Percentiles rank a stretch among this genome's conserved stretches.
These are phyloP conservation scores for Pterocarpus santalinus DNA, from an alignment of 306 rosid species.

Conservation along the genomic window DNA sequence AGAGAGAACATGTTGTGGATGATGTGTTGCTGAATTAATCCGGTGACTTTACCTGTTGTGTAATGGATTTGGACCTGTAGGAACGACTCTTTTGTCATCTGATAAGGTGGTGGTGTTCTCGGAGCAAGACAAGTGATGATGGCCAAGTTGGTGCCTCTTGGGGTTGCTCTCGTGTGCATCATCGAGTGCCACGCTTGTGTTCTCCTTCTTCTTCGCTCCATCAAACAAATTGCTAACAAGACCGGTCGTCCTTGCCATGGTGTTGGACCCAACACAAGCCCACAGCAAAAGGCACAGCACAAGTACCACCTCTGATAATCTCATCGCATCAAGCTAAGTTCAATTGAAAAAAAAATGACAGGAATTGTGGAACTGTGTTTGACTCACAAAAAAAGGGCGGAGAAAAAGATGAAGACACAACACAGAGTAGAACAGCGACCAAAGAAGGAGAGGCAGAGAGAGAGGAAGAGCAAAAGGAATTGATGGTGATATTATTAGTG, in stretches of 20 bases:
- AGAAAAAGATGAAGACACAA: slow-evolving; percentile 5
- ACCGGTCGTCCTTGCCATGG: slow-evolving; percentile 55
- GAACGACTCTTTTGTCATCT: slow-evolving; percentile 80
- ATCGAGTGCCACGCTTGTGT: slow-evolving; percentile 40
- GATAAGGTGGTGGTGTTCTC: slow-evolving; percentile 41
- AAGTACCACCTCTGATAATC: slow-evolving; percentile 47
- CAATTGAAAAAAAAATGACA: neutral
- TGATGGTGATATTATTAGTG: slow-evolving; percentile 42
- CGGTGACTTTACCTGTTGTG: slow-evolving; percentile 71
- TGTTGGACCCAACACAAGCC: slow-evolving; percentile 56
- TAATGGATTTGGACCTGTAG: slow-evolving; percentile 91
- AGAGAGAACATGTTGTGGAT: slow-evolving; percentile 7
- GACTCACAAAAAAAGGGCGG: slow-evolving; percentile 10
- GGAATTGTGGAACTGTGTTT: neutral
- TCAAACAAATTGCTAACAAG: slow-evolving; percentile 33
- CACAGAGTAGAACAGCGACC: slow-evolving; percentile 39
- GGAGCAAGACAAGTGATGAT: slow-evolving; percentile 42
- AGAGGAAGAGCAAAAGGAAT: slow-evolving; percentile 56
- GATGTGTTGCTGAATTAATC: neutral
- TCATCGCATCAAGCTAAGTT: slow-evolving; percentile 48
- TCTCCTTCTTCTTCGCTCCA: slow-evolving; percentile 46
- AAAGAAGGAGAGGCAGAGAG: slow-evolving; percentile 19
- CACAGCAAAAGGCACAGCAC: slow-evolving; percentile 58
- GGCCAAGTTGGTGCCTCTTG: slow-evolving; percentile 22
- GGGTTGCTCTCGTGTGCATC: slow-evolving; percentile 48